Base-by-base conservation (phyloP, 805 yeast species). In the Starmerella sp. region DNA sequence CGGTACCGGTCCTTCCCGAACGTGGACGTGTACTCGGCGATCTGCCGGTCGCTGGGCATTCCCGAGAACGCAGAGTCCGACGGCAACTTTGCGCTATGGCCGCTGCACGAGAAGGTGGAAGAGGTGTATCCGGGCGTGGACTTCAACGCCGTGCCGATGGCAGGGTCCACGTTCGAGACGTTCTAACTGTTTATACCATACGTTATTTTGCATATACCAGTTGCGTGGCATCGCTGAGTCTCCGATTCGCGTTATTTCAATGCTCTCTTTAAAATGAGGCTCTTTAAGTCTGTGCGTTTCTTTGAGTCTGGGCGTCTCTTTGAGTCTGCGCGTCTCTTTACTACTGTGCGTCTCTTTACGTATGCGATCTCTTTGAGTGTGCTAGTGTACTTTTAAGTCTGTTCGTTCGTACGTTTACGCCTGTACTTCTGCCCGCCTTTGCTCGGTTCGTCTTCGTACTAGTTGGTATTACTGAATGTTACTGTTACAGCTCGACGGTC, bases 21-120 rank as follows among this genome's bases (percentile, higher is more conserved):
- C 66, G 72, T 77, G 13, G 86, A 88, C 57, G 75, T 90, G 5
- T 90, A 87, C 68, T 80, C 83, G 60, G 74, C 90, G 29, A 56
- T 90, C 2, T 84, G 95, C 68, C 84, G 84, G 14, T 73, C 84
- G 1, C 69, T 86, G 54, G 70, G 70, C 32, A 60, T 78, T 28
- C 30, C 34, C 5, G 64, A 64, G 9, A 83, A 88, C 0, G 72
- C 81, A 7, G 67, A 75, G 0, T 84, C 82, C 61, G 84, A 84
- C 61, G 91, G 91, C 1, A 56, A 60, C 10, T 61, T 65, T 58
- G 51, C 22, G 41, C 61, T 28, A 50, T 63, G 44, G 37, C 63
- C 66, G 1, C 57, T 61, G 37, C 57, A 57, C 13, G 65, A 69
- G 66, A 44, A 51, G 32, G 69, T 67, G 53, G 10, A 30, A 1